phyloP scores from a whole-genome alignment of 1,284 basidiomycete species.

The Fomitiporia mediterranea region DNA sequence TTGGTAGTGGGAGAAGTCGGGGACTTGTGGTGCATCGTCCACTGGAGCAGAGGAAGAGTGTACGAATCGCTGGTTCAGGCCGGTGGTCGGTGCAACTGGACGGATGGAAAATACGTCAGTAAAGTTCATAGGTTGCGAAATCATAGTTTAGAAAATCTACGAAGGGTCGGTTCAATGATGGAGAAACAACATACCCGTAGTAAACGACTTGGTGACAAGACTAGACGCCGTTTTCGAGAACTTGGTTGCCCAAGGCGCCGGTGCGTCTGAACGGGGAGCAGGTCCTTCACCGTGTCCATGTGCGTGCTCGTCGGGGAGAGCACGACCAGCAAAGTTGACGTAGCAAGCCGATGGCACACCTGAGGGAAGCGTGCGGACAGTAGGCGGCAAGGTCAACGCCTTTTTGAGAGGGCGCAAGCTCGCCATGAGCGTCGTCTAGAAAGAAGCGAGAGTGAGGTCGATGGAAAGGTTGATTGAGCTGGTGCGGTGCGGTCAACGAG shows the following conservation, averaged over 20 bases:
- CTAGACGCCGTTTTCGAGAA: slow-evolving; percentile 46
- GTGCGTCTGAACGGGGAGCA: slow-evolving; percentile 56
- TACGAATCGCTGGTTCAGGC: slow-evolving; percentile 65
- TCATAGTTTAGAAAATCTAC: not conserved
- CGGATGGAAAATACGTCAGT: slow-evolving; percentile 18
- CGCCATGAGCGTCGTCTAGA: slow-evolving; percentile 45
- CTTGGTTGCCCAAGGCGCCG: slow-evolving; percentile 64
- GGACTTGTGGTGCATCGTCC: slow-evolving; percentile 73
- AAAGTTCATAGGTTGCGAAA: slow-evolving; percentile 9
- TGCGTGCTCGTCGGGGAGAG: slow-evolving; percentile 51
- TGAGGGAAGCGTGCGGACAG: slow-evolving; percentile 70
- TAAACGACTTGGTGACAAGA: slow-evolving; percentile 60
- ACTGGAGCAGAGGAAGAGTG: slow-evolving; percentile 59
- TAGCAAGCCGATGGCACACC: slow-evolving; percentile 68
- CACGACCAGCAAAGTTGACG: slow-evolving; percentile 65
- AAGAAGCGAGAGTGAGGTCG: not conserved
- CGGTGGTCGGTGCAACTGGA: slow-evolving; percentile 46
- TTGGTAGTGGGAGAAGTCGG: slow-evolving; percentile 86
- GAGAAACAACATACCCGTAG: slow-evolving; percentile 49
- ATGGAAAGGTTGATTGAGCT: slow-evolving; percentile 15
- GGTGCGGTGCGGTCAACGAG: not conserved
- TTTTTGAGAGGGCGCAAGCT: slow-evolving; percentile 69
- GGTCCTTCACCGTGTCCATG: slow-evolving; percentile 48
- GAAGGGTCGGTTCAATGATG: no score
- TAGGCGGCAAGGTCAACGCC: slow-evolving; percentile 78